Evolutionary conservation across 371 early-diverging fungal species (phyloP), one percentile per base, ranked within the genome.

Genomic region (Ordospora pajunii): DNA sequence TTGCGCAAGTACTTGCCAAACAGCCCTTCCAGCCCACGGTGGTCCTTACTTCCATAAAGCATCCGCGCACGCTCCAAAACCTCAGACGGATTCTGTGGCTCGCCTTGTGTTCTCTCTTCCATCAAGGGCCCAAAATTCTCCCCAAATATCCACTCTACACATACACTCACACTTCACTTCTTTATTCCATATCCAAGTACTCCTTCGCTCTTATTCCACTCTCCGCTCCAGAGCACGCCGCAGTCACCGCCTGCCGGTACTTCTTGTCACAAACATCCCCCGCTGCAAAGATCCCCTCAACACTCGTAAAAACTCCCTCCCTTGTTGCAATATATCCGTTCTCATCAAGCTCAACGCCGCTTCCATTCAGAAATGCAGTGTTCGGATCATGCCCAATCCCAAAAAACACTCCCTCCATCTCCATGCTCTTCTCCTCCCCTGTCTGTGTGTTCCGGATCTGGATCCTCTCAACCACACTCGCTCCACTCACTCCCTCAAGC

Each of bases 381-480:
- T 94, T 94, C 49, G 96, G 96, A 63, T 84, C 87, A 85, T 97
- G 98, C 44, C 98, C 98, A 79, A 97, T 95, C 50, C 95, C 98
- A 86, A 94, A 97, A 87, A 97, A 96, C 70, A 97, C 86, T 40
- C 96, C 97, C 69, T 88, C 90, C 68, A 91, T 91, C 19, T 87
- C 84, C 62, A 94, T 79, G 46, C 87, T 82, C 69, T 86, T 83
- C 23, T 17, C 64, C 53, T 80, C 76, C 11, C 71, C 67, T 8
- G 70, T 85, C 87, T 84, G 89, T 1, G 21, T 44, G 72, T 84
- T 80, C 17, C 76, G 58, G 27, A 86, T 1, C 6, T 50, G 68
- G 25, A 84, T 77, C 37, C 37, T 19, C 44, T 75, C 49, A 66
- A 80, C 22, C 17, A 22, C 23, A 10, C 90, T 89, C 71, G 92